Evolutionary conservation across 2,329 filamentous ascomycete species (phyloP).

Genomic region (Pseudonectria foliicola): DNA sequence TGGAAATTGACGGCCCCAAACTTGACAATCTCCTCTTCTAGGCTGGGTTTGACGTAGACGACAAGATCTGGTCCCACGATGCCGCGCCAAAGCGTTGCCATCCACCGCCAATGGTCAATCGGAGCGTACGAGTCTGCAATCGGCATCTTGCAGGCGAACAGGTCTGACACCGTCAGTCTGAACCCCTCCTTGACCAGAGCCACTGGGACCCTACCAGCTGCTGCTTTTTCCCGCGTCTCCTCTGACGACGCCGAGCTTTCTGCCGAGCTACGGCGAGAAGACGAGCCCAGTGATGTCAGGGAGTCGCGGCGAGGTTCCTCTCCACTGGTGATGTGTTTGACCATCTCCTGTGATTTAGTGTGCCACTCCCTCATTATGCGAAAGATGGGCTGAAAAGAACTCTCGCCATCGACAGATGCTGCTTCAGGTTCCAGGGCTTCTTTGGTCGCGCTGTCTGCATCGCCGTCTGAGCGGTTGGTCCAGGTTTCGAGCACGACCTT

Average conservation of each 20-base stretch:
- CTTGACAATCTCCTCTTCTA: constrained; percentile 29
- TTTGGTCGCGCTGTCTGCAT: constrained; percentile 6
- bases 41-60: constrained; percentile 51
- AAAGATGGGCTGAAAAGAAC: constrained; percentile 54
- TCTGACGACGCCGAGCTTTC: constrained; percentile 9
- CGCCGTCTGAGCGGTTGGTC: constrained; percentile 27
- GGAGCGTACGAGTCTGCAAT: constrained; percentile 72
- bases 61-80: constrained; percentile 76
- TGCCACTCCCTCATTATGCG: constrained; percentile 68
- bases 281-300: background rate
- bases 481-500: constrained; percentile 39
- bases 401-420: constrained; percentile 19
- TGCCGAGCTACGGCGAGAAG: constrained; percentile 5
- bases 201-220: constrained; percentile 48
- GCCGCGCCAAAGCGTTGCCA: constrained; percentile 87
- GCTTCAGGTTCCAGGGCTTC: constrained; percentile 9
- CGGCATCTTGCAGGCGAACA: constrained; percentile 64
- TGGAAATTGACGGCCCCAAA: constrained; percentile 48
- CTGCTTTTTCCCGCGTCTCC: constrained; percentile 4
- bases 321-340: constrained; percentile 37
- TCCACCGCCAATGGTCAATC: constrained; percentile 96
- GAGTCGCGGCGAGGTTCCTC: constrained; percentile 1
- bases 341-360: constrained; percentile 63
- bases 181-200: constrained; percentile 72
- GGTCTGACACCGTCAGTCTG: constrained; percentile 71